Conservation (phyloP, 1,284 basidiomycete genomes). For the Mycena sp. region DNA sequence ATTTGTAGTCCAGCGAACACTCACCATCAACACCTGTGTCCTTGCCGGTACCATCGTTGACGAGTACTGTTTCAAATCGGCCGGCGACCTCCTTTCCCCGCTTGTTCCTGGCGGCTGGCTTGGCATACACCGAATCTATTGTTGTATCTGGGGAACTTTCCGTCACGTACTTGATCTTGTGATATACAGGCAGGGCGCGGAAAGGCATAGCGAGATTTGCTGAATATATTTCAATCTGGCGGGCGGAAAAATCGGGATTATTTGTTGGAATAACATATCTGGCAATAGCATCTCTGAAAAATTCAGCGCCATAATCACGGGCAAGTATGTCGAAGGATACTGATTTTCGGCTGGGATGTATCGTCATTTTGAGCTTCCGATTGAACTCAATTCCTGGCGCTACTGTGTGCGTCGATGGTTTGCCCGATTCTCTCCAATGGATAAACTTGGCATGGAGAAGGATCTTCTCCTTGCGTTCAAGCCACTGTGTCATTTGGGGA, state of each 20-base stretch:
- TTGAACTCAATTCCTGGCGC: neutral
- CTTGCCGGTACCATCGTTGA: conserved; percentile 19
- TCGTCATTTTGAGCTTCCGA: conserved; percentile 33
- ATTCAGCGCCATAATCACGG: neutral
- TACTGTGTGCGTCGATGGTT: neutral
- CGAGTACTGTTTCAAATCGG: conserved; percentile 36
- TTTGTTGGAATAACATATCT: conserved; percentile 4
- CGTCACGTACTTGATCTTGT: conserved; percentile 28
- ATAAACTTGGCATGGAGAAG: conserved; percentile 33
- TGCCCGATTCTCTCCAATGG: conserved; percentile 25
- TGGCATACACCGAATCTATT: neutral
- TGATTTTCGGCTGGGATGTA: conserved; percentile 32
- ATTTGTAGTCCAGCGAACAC: neutral
- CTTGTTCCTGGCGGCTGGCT: conserved; percentile 1
- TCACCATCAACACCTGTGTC: conserved; percentile 7
- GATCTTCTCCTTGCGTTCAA: too few relatives aligned
- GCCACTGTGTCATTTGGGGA: too few relatives aligned
- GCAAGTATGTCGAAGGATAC: conserved; percentile 2
- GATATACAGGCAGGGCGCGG: conserved; percentile 24
- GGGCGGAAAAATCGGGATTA: conserved; percentile 16
- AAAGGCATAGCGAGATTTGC: conserved; percentile 1
- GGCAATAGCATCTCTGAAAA: conserved; percentile 6
- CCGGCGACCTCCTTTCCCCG: conserved; percentile 24
- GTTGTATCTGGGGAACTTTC: neutral
- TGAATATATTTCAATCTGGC: conserved; percentile 9